Evolutionary conservation across 2,329 filamentous ascomycete species (phyloP).

Genomic region (Thielaviopsis euricoi): DNA sequence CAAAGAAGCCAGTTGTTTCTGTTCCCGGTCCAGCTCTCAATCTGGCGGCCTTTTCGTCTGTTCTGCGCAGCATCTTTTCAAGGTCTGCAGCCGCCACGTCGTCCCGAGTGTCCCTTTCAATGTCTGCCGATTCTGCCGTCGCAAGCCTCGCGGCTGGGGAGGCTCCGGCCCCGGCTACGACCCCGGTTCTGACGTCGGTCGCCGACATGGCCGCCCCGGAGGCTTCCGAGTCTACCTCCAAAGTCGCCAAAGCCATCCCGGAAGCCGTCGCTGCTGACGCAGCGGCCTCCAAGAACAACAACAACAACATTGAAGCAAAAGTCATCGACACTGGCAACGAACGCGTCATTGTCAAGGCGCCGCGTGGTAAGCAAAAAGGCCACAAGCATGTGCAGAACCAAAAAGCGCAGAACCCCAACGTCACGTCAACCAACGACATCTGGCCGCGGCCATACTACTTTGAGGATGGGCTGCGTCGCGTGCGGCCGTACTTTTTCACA

Average conservation of each 20-base stretch:
- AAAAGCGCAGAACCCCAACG: conserved; percentile 9
- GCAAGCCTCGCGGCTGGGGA: background rate
- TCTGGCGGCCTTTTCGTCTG: too few relatives aligned
- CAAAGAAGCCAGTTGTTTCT: too few relatives aligned
- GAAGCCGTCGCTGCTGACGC: too few relatives aligned
- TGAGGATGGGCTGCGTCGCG: conserved; percentile 66
- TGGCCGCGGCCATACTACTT: conserved; percentile 63
- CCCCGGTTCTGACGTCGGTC: background rate
- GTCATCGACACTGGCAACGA: conserved; percentile 7
- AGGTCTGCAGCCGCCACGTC: too few relatives aligned
- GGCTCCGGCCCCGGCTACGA: background rate
- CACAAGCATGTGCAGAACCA: conserved; percentile 9
- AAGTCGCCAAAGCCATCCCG: too few relatives aligned
- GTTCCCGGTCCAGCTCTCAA: too few relatives aligned
- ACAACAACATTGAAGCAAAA: conserved; percentile 3
- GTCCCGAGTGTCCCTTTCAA: too few relatives aligned
- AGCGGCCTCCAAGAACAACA: too few relatives aligned
- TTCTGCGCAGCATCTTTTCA: too few relatives aligned
- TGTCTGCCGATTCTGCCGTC: too few relatives aligned
- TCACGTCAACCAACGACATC: conserved; percentile 5
- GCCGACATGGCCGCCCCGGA: background rate
- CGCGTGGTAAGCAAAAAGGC: conserved; percentile 11
- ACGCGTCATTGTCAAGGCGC: conserved; percentile 6
- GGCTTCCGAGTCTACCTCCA: background rate
- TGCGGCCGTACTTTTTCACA: conserved; percentile 77